Evolutionary conservation across 345 rosid genomes (phyloP).

Genomic region (Eucalyptus erythrocorys): DNA sequence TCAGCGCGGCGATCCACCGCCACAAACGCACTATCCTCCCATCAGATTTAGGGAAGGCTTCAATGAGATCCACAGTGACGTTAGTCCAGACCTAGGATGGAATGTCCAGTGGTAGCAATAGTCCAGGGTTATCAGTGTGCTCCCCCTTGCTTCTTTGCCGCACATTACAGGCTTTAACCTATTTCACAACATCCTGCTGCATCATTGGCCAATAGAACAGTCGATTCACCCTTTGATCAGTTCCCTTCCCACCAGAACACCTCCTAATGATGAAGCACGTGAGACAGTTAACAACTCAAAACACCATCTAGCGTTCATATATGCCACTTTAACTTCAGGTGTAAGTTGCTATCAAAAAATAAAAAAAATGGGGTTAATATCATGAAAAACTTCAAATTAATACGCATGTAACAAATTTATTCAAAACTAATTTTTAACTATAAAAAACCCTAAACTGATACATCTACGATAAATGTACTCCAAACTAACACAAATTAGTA

Average conservation of each 20-base stretch:
- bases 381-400: too few relatives aligned
- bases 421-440: accelerated
- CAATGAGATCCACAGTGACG: not conserved
- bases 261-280: not conserved
- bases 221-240: not conserved
- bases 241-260: not conserved
- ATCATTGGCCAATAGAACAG: not conserved
- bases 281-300: not conserved
- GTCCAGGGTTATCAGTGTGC: not conserved
- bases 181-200: not conserved
- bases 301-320: not conserved
- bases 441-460: too few relatives aligned
- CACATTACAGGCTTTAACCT: not conserved
- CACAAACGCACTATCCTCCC: not conserved
- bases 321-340: not conserved
- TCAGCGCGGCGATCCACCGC: accelerated
- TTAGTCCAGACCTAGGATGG: not conserved
- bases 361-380: accelerated
- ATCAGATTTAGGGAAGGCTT: not conserved
- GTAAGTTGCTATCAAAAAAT: not conserved
- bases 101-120: not conserved
- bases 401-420: too few relatives aligned
- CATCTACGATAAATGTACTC: too few relatives aligned
- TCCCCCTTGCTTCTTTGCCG: not conserved
- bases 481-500: too few relatives aligned